These are phyloP conservation scores for Hypoxylon sp. DNA, from an alignment of 2,329 filamentous ascomycete species.

Conservation along the genomic window DNA sequence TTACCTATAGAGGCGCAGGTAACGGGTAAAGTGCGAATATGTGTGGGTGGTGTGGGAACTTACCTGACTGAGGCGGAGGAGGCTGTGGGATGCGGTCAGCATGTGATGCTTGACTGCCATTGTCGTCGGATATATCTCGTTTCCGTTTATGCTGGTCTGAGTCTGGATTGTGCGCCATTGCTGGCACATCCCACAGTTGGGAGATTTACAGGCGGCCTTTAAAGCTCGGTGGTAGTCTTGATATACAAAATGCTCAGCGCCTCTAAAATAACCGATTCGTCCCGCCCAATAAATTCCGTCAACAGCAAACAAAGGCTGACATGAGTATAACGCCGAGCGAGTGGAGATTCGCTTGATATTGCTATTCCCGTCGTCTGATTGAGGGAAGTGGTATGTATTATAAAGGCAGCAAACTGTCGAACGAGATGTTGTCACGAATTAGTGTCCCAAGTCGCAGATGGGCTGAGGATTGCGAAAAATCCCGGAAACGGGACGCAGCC, in stretches of 20 bases:
- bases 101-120: slow-evolving; percentile 54
- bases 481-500: slow-evolving; percentile 26
- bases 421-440: slow-evolving; percentile 38
- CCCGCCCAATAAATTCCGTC: slow-evolving; percentile 44
- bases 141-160: slow-evolving; percentile 62
- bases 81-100: slow-evolving; percentile 59
- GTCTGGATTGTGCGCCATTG: slow-evolving; percentile 60
- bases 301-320: slow-evolving; percentile 32
- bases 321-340: slow-evolving; percentile 34
- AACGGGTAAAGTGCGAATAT: slow-evolving; percentile 33
- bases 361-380: slow-evolving; percentile 32
- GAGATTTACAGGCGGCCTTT: slow-evolving; percentile 34
- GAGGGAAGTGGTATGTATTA: slow-evolving; percentile 21
- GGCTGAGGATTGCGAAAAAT: slow-evolving; percentile 26
- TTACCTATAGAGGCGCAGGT: slow-evolving; percentile 28
- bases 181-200: slow-evolving; percentile 44
- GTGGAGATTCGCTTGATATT: slow-evolving; percentile 35
- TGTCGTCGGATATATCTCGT: slow-evolving; percentile 60
- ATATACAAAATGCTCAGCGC: slow-evolving; percentile 41
- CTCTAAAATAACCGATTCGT: slow-evolving; percentile 44
- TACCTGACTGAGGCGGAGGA: slow-evolving; percentile 61
- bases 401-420: slow-evolving; percentile 33
- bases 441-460: slow-evolving; percentile 21
- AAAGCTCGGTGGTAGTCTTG: slow-evolving; percentile 38
- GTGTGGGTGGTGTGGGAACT: slow-evolving; percentile 48